A percentile compares a stretch with the other conserved stretches of the same genome.
Evolutionary conservation across 257 asterid species (phyloP).

Genomic region (Lycium ferocissimum): DNA sequence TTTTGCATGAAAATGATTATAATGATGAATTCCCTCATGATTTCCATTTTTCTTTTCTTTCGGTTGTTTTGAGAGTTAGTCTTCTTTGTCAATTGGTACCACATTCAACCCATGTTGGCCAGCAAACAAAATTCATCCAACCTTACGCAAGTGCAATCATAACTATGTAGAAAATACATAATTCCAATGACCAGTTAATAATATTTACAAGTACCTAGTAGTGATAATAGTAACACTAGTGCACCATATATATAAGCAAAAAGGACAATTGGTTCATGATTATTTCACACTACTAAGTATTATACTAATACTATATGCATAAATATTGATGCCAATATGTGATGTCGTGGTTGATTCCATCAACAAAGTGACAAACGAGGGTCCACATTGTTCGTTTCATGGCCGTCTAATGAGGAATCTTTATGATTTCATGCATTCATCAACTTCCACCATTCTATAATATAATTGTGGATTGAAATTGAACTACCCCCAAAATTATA

Average conservation of each 20-base stretch:
- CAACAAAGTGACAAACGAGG: slow-evolving; percentile 58
- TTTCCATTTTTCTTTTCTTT: not conserved
- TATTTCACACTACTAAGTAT: slow-evolving; percentile 3
- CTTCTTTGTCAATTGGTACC: slow-evolving; percentile 17
- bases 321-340: slow-evolving; percentile 49
- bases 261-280: slow-evolving; percentile 17
- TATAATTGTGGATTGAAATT: slow-evolving; percentile 25
- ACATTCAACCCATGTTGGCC: slow-evolving; percentile 25
- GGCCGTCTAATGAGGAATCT: slow-evolving; percentile 91
- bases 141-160: slow-evolving; percentile 28
- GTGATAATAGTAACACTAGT: not conserved
- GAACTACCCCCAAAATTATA: slow-evolving; percentile 16
- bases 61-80: slow-evolving; percentile 17
- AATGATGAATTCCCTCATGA: slow-evolving; percentile 2
- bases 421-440: slow-evolving; percentile 50
- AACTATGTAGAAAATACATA: slow-evolving; percentile 21
- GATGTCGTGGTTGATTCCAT: slow-evolving; percentile 61
- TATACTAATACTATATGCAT: slow-evolving; percentile 4
- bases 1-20: slow-evolving; percentile 31
- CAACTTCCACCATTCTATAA: slow-evolving; percentile 55
- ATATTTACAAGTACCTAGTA: slow-evolving; percentile 27
- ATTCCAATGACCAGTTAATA: slow-evolving; percentile 15
- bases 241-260: slow-evolving; percentile 17
- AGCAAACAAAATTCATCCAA: slow-evolving; percentile 20
- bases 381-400: slow-evolving; percentile 52